Evolutionary conservation across 768 basidiomycete genomes (phyloP), one percentile per base, ranked within the genome.

Genomic region (Lactarius vividus): DNA sequence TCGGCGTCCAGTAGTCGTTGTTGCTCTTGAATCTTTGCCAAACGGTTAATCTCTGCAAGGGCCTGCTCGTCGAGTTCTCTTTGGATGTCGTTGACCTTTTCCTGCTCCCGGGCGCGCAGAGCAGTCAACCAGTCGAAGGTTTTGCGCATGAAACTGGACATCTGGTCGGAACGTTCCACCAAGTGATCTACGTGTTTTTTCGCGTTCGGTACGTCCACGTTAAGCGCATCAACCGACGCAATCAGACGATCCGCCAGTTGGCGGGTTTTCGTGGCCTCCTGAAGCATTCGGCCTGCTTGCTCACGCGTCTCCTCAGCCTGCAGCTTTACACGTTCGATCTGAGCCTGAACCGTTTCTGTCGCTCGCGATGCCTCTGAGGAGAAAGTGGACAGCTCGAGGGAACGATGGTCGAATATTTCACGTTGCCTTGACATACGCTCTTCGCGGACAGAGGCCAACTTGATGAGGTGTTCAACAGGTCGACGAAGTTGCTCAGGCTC

Each of bases 221-320:
- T 13, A n/a, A 67, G 37, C 2, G 57, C 18, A 2, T 53, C 57
- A n/a, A 57, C 57, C 29, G 57, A 67, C n/a, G 31, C 26, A 31
- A 55, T 63, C 5, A 67, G 15, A 33, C 49, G 53, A 8, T 67
- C 66, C 8, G 62, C 57, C 49, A 63, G n/a, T 6, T 59, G 61
- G 49, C 57, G 61, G n/a, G 42, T 59, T 39, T 63, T 67, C 28
- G 37, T 63, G 23, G 52, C 66, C 42, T 67, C 66, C n/a, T 59
- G 40, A 15, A 59, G 23, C 28, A 58, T 54, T 37, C 55, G 61
- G 7, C 63, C 66, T 0, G 66, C 66, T 23, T 67, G 66, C 16
- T 35, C 13, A 49, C 57, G 66, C 33, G 33, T 37, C n/a, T 59
- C 52, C 15, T 67, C 57, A 2, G 61, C 66, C 15, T 44, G 26